Evolutionary conservation across 345 rosid species (phyloP), one percentile per base, ranked within the genome.

Genomic region (Schrenkiella parvula): DNA sequence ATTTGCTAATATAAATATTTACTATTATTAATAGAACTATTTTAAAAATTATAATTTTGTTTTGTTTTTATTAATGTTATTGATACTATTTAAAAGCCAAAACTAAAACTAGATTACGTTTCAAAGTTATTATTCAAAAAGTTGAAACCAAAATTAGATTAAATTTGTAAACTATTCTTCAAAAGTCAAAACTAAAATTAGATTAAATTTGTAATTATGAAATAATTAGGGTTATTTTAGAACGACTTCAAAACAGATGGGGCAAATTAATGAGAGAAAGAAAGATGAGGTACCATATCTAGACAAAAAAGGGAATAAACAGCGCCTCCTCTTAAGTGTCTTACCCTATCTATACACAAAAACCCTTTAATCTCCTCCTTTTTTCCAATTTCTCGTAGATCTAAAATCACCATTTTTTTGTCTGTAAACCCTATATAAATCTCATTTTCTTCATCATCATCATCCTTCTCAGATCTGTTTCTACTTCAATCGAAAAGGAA

Each of bases 391-490:
- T 7, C 61, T 41, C 28, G 14, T 48, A 68, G 79, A 75, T 75
- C 79, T 68, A 60, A 54, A 66, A 3, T 25, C 57, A 4, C 19
- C 37, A 19, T 19, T 10, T 14, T 51, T 25, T 2, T 66, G 7
- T 60, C 14, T 67, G 73, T 59, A 70, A 70, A 50, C 78, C 80
- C 73, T 52, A 17, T 73, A 29, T 76, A 76, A 76, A 70, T 76
- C 80, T 69, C 64, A 43, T 41, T 41, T n/a, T 17, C 60, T 31
- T 59, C 64, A 0, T 29, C 37, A 15, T 21, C 25, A 0, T 42
- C 14, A 0, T 29, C 42, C 14, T 8, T 26, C 58, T 57, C 59
- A 66, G 72, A 66, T 66, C 78, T 46, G 65, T 54, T 53, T 17
- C 28, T 12, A 12, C 26, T 34, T 21, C 22, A 29, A 31, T n/a